These are phyloP conservation scores for Rhododendron griersonianum DNA, from an alignment of 148 eudicot species.

Conservation along the genomic window DNA sequence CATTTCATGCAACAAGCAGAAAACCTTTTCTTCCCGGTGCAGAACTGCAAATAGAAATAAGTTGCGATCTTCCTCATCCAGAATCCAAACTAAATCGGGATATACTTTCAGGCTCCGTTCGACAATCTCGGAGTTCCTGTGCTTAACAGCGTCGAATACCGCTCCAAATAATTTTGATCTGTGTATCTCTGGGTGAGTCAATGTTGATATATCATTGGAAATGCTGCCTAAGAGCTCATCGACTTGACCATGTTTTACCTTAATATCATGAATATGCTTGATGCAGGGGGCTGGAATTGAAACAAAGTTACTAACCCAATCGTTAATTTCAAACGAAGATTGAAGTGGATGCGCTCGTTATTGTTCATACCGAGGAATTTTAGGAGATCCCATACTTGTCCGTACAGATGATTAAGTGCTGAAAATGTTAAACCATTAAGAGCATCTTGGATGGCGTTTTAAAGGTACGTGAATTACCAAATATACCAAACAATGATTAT, in stretches of 20 bases:
- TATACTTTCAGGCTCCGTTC: not conserved
- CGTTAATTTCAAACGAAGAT: not conserved
- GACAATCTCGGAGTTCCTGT: constrained; percentile 11
- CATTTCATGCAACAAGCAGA: constrained; percentile 6
- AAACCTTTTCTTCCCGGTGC: constrained; percentile 15
- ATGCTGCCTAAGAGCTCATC: not conserved
- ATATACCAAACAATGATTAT: not conserved
- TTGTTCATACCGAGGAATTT: not conserved
- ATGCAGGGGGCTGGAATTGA: constrained; percentile 2
- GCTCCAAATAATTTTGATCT: not conserved
- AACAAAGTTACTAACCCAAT: not conserved
- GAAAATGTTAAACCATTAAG: not conserved
- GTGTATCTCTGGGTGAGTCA: not conserved
- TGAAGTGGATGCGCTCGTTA: not conserved
- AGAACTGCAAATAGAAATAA: constrained; percentile 16
- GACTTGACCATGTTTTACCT: not conserved
- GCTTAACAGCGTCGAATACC: not conserved
- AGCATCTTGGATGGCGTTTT: not conserved
- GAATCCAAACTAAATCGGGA: constrained; percentile 17
- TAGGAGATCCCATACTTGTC: not conserved
- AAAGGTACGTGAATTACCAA: not conserved
- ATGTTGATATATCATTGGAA: not conserved
- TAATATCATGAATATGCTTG: not conserved
- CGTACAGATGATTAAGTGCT: not conserved
- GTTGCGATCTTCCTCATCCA: constrained; percentile 5